Evolutionary conservation across 139 green algal genomes (phyloP).

Genomic region (Astrephomene gubernaculifera): DNA sequence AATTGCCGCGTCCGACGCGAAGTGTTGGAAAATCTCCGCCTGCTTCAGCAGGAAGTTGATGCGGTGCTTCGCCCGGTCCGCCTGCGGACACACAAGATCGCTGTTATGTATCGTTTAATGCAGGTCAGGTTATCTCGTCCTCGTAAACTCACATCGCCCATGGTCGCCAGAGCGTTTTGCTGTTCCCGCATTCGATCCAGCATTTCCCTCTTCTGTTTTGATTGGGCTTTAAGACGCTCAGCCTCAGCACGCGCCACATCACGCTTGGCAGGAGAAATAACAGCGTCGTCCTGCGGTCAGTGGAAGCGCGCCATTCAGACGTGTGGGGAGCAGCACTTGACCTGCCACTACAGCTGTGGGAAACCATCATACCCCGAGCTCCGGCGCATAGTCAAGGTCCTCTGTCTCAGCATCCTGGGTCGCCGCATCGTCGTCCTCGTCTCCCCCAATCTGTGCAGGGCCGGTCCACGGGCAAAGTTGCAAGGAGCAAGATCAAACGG

Average conservation of each 20-base stretch:
- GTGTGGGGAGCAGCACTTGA: neutral
- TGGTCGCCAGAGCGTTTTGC: constrained; percentile 77
- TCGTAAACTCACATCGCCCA: constrained; percentile 76
- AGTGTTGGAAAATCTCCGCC: constrained; percentile 99
- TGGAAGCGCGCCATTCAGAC: constrained; percentile 11
- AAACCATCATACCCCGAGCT: constrained; percentile 16
- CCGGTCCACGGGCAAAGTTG: neutral
- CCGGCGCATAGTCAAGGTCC: constrained; percentile 24
- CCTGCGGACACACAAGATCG: constrained; percentile 65
- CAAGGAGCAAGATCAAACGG: neutral
- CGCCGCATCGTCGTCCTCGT: constrained; percentile 31
- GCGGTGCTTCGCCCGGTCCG: constrained; percentile 76
- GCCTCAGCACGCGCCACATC: constrained; percentile 83
- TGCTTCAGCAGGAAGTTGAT: constrained; percentile 96
- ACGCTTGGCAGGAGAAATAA: constrained; percentile 1
- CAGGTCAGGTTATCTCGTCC: neutral
- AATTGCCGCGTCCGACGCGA: constrained; percentile 68
- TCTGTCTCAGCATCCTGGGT: constrained; percentile 15
- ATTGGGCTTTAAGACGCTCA: constrained; percentile 85
- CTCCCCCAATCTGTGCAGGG: constrained; percentile 9
- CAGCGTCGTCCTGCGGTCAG: constrained; percentile 10
- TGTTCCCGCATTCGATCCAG: constrained; percentile 85
- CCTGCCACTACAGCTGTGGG: neutral
- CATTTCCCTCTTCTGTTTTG: constrained; percentile 84
- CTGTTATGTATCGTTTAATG: constrained; percentile 18